Evolutionary conservation across 1,139 yeast genomes (phyloP), one percentile per base, ranked within the genome.

Genomic region (Scheffersomyces segobiensis): DNA sequence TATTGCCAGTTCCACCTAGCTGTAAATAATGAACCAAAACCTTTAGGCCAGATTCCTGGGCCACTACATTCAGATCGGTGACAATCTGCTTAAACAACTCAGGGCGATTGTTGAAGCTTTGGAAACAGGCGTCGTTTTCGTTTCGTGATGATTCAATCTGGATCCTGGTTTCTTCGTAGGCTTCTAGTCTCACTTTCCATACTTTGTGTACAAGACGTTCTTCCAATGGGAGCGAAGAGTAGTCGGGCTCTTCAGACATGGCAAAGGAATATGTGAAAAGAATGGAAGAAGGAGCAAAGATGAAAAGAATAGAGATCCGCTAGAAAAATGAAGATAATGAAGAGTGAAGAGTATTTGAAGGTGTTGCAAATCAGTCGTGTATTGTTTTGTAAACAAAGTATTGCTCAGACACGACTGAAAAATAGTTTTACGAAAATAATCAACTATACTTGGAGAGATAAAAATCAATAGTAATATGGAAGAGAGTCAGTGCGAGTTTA

Each of bases 131-230:
- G 62, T 85, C 91, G 17, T 79, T 71, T 58, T 85, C 89, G 60
- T 79, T 80, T 8, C 85, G 79, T 3, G 91, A 83, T 49, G 72
- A 74, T 54, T 84, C 80, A 67, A 91, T 90, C 54, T 70, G 73
- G 55, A 75, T 76, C 42, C 80, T 75, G 62, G 88, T 71, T 65
- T 91, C 95, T 57, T 87, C 89, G 70, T 93, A 95, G 0, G 96
- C 98, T 18, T 79, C 84, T 57, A 85, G 79, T 60, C 99, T 86
- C 17, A 87, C 98, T 73, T 93, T 93, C 99, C 99, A 96, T n/a
- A 84, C 86, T 68, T 87, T 88, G 72, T 91, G 96, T 14, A 71
- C 76, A 53, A 91, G 75, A 54, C 92, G 78, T 57, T 90, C 92
- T 20, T 83, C 86, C 46, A 92, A 71, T 1, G 96, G 87, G 56